Evolutionary conservation across 495 filamentous ascomycete genomes (phyloP).

Genomic region (Hyphodiscus hymeniophilus): DNA sequence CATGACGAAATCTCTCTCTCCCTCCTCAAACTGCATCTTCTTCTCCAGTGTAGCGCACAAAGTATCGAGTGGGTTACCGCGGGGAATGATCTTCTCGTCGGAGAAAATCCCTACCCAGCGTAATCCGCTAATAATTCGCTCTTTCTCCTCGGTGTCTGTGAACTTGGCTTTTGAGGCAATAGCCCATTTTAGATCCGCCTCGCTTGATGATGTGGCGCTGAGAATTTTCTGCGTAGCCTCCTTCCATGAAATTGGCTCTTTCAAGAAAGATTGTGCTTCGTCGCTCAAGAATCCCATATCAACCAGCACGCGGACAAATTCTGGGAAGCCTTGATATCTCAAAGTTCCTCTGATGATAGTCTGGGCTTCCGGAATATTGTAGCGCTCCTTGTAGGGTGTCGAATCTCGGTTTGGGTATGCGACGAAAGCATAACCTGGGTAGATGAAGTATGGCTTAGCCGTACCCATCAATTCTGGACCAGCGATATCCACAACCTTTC

Average conservation of each 20-base stretch:
- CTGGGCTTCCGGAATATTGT: conserved; percentile 80
- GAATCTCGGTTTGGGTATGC: conserved; percentile 81
- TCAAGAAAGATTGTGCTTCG: conserved; percentile 49
- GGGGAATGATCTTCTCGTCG: conserved; percentile 59
- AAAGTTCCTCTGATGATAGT: conserved; percentile 70
- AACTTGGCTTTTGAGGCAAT: conserved; percentile 70
- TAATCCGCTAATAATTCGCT: conserved; percentile 68
- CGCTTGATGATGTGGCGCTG: conserved; percentile 49
- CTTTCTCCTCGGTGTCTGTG: conserved; percentile 58
- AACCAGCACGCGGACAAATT: conserved; percentile 70
- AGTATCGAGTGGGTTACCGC: conserved; percentile 78
- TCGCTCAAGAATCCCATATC: conserved; percentile 78
- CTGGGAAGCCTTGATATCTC: conserved; percentile 77
- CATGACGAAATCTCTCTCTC: conserved; percentile 65
- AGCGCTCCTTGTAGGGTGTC: conserved; percentile 75
- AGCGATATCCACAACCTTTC: conserved; percentile 55
- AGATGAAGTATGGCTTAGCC: conserved; percentile 88
- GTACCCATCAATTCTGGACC: conserved; percentile 72
- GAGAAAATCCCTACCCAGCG: conserved; percentile 87
- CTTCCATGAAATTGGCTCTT: conserved; percentile 62
- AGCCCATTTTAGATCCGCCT: conserved; percentile 60
- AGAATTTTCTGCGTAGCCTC: conserved; percentile 71
- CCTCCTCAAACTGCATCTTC: conserved; percentile 83
- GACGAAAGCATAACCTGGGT: conserved; percentile 73
- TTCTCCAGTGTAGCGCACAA: conserved; percentile 83